Evolutionary conservation across 106 monocot genomes (phyloP), one percentile per base, ranked within the genome.

Genomic region (Acanthochlamys bracteata): DNA sequence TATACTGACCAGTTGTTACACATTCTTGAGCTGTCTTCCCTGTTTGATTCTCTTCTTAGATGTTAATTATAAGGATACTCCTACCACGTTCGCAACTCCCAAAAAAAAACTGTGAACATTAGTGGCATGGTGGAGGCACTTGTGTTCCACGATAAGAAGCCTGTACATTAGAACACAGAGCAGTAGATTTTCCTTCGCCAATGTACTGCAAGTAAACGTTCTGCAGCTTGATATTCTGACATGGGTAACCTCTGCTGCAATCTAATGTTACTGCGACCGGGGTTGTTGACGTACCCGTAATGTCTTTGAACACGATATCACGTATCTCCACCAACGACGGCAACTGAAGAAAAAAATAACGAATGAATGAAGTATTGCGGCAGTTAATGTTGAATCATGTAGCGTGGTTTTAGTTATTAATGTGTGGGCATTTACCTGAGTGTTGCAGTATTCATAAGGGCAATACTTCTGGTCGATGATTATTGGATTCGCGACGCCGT

Each of bases 391-490:
- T 43, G 43, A 43, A 8, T 43, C 7, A 8, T 43, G 43, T 8
- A 43, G 13, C 43, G 7, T 7, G 43, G 13, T 8, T 43, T 43
- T 43, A 8, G 13, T 43, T 8, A 8, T 8, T 43, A 43, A 6
- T 54, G 53, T 17, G n/a, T n/a, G n/a, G n/a, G n/a, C n/a, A n/a
- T n/a, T 80, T 25, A 83, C 74, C 11, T 39, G 26, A 7, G 67
- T 33, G 7, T 54, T 42, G 45, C 79, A 84, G 10, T 60, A 65
- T 60, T 54, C 26, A 16, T 67, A 71, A 8, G 85, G 90, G 55
- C 90, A 90, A 26, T 90, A 86, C 0, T 58, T 71, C 60, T 86
- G 86, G 63, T 86, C 82, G 1, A 86, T 86, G 70, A 82, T 63
- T 53, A 90, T 83, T 7, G 89, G 89, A 24, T 83, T 77, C 1